Percentiles rank a stretch among this genome's conserved stretches.
Conservation (phyloP, 176 grass and related monocot species). For the Melocanna baccifera region DNA sequence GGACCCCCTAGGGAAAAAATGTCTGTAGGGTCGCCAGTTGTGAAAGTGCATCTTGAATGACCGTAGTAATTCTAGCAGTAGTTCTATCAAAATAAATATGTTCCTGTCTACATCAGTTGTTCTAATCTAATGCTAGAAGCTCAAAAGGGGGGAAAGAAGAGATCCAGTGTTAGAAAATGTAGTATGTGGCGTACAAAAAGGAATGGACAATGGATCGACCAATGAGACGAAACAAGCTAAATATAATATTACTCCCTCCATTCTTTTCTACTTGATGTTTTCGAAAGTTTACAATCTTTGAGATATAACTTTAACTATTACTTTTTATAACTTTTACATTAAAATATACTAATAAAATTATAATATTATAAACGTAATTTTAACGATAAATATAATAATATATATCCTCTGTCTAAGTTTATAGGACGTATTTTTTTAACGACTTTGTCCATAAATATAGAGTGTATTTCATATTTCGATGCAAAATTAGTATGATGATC, state of each 20-base stretch:
- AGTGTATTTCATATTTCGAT: too few species aligned
- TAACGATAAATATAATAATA: too few species aligned
- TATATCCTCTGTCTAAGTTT: too few species aligned
- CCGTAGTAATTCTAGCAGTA: neutral
- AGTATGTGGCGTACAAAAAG: neutral
- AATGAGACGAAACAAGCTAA: neutral
- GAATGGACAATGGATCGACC: neutral
- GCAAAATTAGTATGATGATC: too few species aligned
- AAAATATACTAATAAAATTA: too few species aligned
- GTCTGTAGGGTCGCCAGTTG: neutral
- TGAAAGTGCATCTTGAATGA: neutral
- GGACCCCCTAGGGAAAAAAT: neutral
- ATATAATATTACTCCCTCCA: neutral
- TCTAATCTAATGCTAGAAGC: neutral
- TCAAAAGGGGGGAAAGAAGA: too few species aligned
- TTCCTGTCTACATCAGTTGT: neutral
- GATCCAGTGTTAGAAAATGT: neutral
- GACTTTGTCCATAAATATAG: too few species aligned
- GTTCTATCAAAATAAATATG: neutral
- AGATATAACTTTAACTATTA: too few species aligned
- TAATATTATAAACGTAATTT: too few species aligned
- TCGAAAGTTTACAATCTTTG: fast-evolving
- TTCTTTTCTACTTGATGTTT: too few species aligned
- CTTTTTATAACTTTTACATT: too few species aligned
- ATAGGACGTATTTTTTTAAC: too few species aligned